Base-by-base conservation (phyloP, 2,329 filamentous ascomycete species). In the Emydomyces testavorans region DNA sequence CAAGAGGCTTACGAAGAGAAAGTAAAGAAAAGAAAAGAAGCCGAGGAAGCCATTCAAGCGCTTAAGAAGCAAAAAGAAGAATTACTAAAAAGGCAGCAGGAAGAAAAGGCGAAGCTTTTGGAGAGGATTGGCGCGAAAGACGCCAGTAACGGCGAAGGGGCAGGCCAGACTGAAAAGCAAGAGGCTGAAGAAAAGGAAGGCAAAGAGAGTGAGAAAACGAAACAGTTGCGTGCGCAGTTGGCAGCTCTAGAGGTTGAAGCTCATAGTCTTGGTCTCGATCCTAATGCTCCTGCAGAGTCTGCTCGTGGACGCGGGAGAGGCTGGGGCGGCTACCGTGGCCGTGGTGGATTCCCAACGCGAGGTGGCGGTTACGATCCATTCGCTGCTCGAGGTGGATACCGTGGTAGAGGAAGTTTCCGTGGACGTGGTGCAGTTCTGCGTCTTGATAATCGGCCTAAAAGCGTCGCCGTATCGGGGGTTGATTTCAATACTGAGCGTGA, bases 391-490 rank as follows among this genome's bases (percentile, higher is more conserved):
- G 65, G 65, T 39, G 59, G 59, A 38, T 68, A 63, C 56, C 66
- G 69, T 38, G 72, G 71, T 2, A 67, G 68, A 43, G 67, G 66
- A 44, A 60, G 57, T 6, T 61, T 60, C 28, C 56, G 65, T 29
- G 62, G 65, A 15, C 69, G 69, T 21, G 71, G 73, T 26, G 71
- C 70, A 47, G 74, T 77, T 13, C 70, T 73, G 55, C 68, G 75
- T 52, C 65, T 80, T 4, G 77, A 80, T 56, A 79, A 79, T 54
- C 66, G 77, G 21, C 74, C 77, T 2, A 72, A 70, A 54, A 69
- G 72, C 42, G 65, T 80, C 37, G 69, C 69, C 18, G 66, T 80
- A 20, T 65, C 67, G 4, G 73, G 68, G 6, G 68, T 75, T 24
- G 65, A 65, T 54, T 65, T 68, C 41, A 67, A 69, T 46, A 64